Percentiles rank a stretch among this genome's conserved stretches.
phyloP scores from a whole-genome alignment of 2,329 filamentous ascomycete genomes.

The Pseudopyrenochaeta lycopersici region DNA sequence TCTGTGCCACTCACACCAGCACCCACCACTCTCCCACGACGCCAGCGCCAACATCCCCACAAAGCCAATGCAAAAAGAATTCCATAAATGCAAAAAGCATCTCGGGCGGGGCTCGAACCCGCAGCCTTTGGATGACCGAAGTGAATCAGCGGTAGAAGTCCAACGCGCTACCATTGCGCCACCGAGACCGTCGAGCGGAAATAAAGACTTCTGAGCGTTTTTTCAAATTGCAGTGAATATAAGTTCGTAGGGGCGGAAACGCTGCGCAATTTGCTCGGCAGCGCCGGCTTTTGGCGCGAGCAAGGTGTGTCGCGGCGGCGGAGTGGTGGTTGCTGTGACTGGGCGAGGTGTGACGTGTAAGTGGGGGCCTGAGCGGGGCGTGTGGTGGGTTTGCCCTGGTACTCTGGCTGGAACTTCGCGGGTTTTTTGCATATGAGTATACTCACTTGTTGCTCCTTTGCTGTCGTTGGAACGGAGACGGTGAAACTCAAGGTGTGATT shows the following conservation, averaged over 20 bases:
- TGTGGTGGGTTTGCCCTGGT: background rate
- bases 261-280: background rate
- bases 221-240: slow-evolving; percentile 1
- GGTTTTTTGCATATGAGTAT: no score
- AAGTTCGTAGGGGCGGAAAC: background rate
- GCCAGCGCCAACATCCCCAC: background rate
- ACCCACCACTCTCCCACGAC: background rate
- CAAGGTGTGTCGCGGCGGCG: background rate
- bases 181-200: slow-evolving; percentile 34
- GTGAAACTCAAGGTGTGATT: no score
- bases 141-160: slow-evolving; percentile 34
- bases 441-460: no score
- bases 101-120: slow-evolving; percentile 45
- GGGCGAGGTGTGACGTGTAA: background rate
- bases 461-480: no score
- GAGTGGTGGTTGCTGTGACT: background rate
- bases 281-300: background rate
- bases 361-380: background rate
- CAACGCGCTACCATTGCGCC: slow-evolving; percentile 47
- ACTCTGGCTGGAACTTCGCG: no score
- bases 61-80: slow-evolving; percentile 6
- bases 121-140: slow-evolving; percentile 40
- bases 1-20: background rate
- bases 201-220: slow-evolving; percentile 28
- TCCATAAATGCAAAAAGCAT: slow-evolving; percentile 28